Conservation (phyloP, 202 grass and related monocot genomes). For the Musa balbisiana region DNA sequence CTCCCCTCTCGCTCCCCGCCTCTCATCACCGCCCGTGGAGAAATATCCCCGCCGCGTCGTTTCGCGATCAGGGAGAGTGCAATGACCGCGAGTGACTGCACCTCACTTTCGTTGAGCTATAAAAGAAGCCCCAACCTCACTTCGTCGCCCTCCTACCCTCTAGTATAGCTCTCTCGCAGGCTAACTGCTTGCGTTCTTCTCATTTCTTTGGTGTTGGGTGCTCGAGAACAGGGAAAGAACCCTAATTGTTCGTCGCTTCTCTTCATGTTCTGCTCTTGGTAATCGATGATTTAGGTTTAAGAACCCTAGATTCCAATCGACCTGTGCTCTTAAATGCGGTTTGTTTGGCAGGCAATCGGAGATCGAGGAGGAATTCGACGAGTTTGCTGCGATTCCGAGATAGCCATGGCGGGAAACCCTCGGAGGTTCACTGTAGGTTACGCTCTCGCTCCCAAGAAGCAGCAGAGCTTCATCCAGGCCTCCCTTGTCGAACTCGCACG, state of each 20-base stretch:
- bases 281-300: neutral
- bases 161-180: too few species aligned
- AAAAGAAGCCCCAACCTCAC: too few species aligned
- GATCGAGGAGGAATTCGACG: neutral
- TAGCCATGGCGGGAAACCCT: constrained; percentile 7
- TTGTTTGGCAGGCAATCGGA: neutral
- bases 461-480: constrained; percentile 80
- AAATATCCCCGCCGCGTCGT: too few species aligned
- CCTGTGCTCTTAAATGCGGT: neutral
- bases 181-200: too few species aligned
- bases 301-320: neutral
- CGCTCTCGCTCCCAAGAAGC: constrained; percentile 85
- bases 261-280: neutral
- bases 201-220: too few species aligned
- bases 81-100: too few species aligned
- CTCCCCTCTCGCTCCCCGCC: too few species aligned
- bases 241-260: neutral
- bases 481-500: constrained; percentile 48
- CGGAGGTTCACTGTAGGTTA: constrained; percentile 46
- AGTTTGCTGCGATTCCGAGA: too few species aligned
- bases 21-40: too few species aligned
- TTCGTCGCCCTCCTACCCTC: too few species aligned
- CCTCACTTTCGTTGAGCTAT: too few species aligned
- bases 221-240: neutral
- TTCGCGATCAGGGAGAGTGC: too few species aligned